A percentile compares a stretch with the other conserved stretches of the same genome.
phyloP scores from a whole-genome alignment of 2,329 filamentous ascomycete species.

The Ascocoryne sarcoides region DNA sequence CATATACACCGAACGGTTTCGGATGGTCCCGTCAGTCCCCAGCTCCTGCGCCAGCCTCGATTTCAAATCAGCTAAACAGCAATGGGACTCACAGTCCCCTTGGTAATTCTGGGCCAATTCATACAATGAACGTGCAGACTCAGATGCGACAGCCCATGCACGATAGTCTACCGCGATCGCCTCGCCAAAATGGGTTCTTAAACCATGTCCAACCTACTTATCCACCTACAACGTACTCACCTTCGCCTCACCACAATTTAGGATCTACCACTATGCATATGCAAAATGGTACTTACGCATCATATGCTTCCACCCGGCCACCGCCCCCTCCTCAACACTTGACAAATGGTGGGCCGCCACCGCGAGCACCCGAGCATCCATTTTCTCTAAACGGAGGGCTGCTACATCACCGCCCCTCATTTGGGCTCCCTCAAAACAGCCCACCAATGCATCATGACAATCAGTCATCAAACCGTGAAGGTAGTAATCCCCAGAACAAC shows the following conservation, averaged over 20 bases:
- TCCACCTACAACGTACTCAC: conserved; percentile 35
- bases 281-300: conserved; percentile 22
- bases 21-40: conserved; percentile 45
- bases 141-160: conserved; percentile 18
- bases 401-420: conserved; percentile 36
- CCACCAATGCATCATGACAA: conserved; percentile 23
- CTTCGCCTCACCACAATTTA: conserved; percentile 21
- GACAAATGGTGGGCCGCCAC: conserved; percentile 30
- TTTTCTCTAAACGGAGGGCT: conserved; percentile 37
- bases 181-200: conserved; percentile 37
- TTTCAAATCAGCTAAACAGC: conserved; percentile 43
- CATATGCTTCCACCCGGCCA: conserved; percentile 26
- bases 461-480: conserved; percentile 23
- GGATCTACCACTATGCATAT: conserved; percentile 19
- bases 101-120: conserved; percentile 22
- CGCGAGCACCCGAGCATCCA: conserved; percentile 37
- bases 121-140: conserved; percentile 14
- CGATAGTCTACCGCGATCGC: conserved; percentile 29
- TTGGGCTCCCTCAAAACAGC: conserved; percentile 20
- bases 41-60: conserved; percentile 36
- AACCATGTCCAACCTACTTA: background rate
- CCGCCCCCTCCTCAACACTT: conserved; percentile 28
- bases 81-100: conserved; percentile 24
- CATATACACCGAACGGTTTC: conserved; percentile 14
- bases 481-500: conserved; percentile 22